Evolutionary conservation across 2,329 filamentous ascomycete genomes (phyloP).

Genomic region (Nemania bipapillata): DNA sequence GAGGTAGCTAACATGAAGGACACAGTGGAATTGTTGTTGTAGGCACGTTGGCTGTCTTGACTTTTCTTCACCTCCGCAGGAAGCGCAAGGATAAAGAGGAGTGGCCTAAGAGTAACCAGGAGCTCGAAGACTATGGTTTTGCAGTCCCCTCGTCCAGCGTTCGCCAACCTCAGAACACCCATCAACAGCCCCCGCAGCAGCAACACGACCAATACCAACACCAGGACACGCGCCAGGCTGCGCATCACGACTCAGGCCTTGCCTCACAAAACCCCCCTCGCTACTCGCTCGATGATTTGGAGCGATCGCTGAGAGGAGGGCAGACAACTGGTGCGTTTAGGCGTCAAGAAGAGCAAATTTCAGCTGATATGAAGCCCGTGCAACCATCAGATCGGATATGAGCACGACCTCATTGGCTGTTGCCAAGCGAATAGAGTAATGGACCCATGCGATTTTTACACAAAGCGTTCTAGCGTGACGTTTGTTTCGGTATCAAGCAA

Average conservation of each 20-base stretch:
- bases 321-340: slow-evolving; percentile 38
- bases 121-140: slow-evolving; percentile 50
- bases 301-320: slow-evolving; percentile 32
- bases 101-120: slow-evolving; percentile 49
- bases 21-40: slow-evolving; percentile 43
- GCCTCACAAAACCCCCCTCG: slow-evolving; percentile 19
- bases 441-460: slow-evolving; percentile 13
- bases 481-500: slow-evolving; percentile 32
- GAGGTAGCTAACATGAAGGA: slow-evolving; percentile 15
- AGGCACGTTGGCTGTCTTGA: slow-evolving; percentile 37
- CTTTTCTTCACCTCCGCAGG: slow-evolving; percentile 45
- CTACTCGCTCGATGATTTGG: slow-evolving; percentile 33
- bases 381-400: slow-evolving; percentile 36
- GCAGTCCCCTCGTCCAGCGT: slow-evolving; percentile 25
- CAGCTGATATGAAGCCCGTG: slow-evolving; percentile 39
- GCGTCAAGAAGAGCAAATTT: slow-evolving; percentile 35
- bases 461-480: slow-evolving; percentile 30
- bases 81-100: slow-evolving; percentile 45
- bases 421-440: slow-evolving; percentile 8
- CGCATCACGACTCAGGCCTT: background rate
- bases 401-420: slow-evolving; percentile 1
- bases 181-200: background rate
- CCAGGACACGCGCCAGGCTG: background rate
- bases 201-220: slow-evolving; percentile 15
- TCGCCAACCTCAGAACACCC: slow-evolving; percentile 26